phyloP scores from a whole-genome alignment of 257 asterid genomes.

The Solanum rostratum region DNA sequence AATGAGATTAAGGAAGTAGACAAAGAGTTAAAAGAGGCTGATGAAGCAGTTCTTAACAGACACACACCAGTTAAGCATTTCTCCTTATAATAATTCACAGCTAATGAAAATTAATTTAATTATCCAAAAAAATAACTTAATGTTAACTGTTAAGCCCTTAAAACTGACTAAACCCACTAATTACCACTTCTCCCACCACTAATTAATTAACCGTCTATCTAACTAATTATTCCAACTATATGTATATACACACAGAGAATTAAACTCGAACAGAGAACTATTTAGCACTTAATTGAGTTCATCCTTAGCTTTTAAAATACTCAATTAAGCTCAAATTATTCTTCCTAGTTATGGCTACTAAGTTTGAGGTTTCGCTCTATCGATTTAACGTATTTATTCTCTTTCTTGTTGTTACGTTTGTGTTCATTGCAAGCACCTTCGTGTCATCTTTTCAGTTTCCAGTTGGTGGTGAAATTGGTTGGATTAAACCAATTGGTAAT shows the following conservation, averaged over 20 bases:
- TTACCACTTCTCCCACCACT: background rate
- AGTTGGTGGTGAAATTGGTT: slow-evolving; percentile 48
- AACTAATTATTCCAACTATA: background rate
- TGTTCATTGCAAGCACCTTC: background rate
- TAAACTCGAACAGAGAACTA: background rate
- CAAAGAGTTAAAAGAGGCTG: slow-evolving; percentile 3
- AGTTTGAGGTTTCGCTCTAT: background rate
- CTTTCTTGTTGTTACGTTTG: slow-evolving; percentile 17
- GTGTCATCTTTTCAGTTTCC: slow-evolving; percentile 38
- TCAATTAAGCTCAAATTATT: background rate
- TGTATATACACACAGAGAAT: background rate
- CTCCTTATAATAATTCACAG: background rate
- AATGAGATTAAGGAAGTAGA: no score
- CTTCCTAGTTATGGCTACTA: slow-evolving; percentile 20
- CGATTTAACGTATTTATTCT: slow-evolving; percentile 7
- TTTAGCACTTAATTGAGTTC: background rate
- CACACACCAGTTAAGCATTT: no score
- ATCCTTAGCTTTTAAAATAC: background rate
- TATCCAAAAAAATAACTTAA: background rate
- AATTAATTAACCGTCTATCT: slow-evolving; percentile 2
- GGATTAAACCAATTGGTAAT: slow-evolving; percentile 49
- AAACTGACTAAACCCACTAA: slow-evolving; percentile 7
- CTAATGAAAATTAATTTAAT: background rate
- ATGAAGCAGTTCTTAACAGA: background rate
- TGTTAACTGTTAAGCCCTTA: background rate